A percentile compares a stretch with the other conserved stretches of the same genome.
Conservation (phyloP, 208 protist genomes). For the Angomonas deanei region DNA sequence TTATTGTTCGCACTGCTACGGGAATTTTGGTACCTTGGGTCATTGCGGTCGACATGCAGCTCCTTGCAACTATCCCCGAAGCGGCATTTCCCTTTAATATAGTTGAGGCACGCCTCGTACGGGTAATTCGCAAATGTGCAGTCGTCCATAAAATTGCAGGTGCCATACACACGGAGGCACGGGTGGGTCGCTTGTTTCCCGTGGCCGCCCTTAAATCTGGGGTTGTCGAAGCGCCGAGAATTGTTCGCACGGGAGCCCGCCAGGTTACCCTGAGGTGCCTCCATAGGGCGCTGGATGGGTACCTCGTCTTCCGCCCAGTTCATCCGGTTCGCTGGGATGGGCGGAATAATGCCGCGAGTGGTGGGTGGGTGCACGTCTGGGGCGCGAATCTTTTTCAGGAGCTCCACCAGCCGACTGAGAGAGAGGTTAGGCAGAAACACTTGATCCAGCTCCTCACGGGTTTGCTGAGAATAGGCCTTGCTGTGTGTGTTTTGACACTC, state of each 20-base stretch:
- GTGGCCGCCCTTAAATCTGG: conserved; percentile 3
- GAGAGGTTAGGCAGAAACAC: conserved; percentile 74
- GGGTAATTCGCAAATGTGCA: conserved; percentile 87
- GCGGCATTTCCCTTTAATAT: conserved; percentile 89
- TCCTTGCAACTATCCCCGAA: conserved; percentile 83
- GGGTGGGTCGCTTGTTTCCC: conserved; percentile 52
- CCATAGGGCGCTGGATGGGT: not conserved
- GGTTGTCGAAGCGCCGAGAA: conserved; percentile 5
- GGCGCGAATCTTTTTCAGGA: conserved; percentile 46
- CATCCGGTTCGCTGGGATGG: not conserved
- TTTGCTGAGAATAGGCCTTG: conserved; percentile 80
- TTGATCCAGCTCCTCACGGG: conserved; percentile 81
- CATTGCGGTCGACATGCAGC: conserved; percentile 66
- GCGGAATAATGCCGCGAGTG: conserved; percentile 11
- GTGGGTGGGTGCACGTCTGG: conserved; percentile 32
- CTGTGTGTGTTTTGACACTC: conserved; percentile 69
- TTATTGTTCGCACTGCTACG: conserved; percentile 31
- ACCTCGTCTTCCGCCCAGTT: conserved; percentile 13
- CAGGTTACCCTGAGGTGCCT: not conserved
- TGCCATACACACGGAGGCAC: conserved; percentile 84
- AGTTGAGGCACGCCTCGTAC: conserved; percentile 83
- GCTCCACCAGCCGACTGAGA: conserved; percentile 56
- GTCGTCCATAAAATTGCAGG: conserved; percentile 86
- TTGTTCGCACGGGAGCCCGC: conserved; percentile 12
- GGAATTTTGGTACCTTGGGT: conserved; percentile 49